Evolutionary conservation across 331 rosid genomes (phyloP), one percentile per base, ranked within the genome.

Genomic region (Pyrus hybrid): DNA sequence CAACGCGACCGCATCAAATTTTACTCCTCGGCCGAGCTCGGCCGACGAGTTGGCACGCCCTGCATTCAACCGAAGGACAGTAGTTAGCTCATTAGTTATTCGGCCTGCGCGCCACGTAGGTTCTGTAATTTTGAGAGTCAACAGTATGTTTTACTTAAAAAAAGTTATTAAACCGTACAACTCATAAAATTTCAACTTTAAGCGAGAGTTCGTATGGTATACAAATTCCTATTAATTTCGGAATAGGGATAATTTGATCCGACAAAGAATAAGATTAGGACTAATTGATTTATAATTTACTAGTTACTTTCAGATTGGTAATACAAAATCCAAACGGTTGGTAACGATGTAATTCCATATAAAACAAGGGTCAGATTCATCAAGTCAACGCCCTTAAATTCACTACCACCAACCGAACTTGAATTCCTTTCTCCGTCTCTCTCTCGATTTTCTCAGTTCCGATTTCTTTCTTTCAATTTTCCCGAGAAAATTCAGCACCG

Each of bases 361-460:
- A 5, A 78, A 29, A 26, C 13, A 28, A 70, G 87, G 91, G 93
- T 73, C 70, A 77, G 64, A 54, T 68, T 30, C 58, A 2, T 0
- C 2, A 9, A 72, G 88, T 87, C 93, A 87, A 85, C 88, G 81
- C 81, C 81, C 72, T 26, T 70, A 64, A 68, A 80, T 66, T 41
- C 25, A 7, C 8, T 6, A 18, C 23, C 79, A 8, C 28, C 61
- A 12, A 2, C 18, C 41, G 0, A 6, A 12, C 72, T 23, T 22
- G 54, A 54, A 8, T 41, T 18, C 63, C 3, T 7, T 20, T 28
- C 30, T 41, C 33, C 43, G 22, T 57, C 78, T 33, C 64, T 35
- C 32, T 62, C 32, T 51, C 57, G 7, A 13, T 62, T 26, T 26
- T 5, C 5, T 8, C 64, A 21, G 65, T 12, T 73, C 62, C 80